These are phyloP conservation scores for Aspergillus oerlinghausenensis DNA, from an alignment of 2,329 filamentous ascomycete species.

Conservation along the genomic window DNA sequence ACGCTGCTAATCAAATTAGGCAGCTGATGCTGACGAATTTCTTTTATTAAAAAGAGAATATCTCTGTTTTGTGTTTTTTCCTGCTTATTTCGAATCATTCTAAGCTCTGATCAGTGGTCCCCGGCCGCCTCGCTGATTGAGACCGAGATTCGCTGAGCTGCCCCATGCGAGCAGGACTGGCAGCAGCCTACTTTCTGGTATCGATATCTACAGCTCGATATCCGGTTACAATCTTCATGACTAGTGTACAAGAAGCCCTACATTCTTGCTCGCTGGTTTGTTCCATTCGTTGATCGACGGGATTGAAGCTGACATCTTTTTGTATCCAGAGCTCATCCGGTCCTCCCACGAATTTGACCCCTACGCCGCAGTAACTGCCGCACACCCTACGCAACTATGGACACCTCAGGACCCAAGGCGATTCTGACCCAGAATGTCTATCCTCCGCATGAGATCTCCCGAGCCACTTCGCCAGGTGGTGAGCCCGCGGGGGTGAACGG, in stretches of 20 bases:
- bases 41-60: background rate
- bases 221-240: slow-evolving; percentile 18
- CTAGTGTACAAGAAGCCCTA: slow-evolving; percentile 12
- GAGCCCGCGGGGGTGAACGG: slow-evolving; percentile 47
- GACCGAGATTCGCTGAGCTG: slow-evolving; percentile 5
- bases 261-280: background rate
- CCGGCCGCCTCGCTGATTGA: slow-evolving; percentile 13
- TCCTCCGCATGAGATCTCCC: slow-evolving; percentile 65
- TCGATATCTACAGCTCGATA: slow-evolving; percentile 16
- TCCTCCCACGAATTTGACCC: slow-evolving; percentile 16
- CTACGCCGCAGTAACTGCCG: slow-evolving; percentile 12
- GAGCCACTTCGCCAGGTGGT: slow-evolving; percentile 76
- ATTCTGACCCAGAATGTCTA: slow-evolving; percentile 37
- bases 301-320: slow-evolving; percentile 21
- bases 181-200: slow-evolving; percentile 21
- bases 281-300: background rate
- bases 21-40: slow-evolving; percentile 2
- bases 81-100: background rate
- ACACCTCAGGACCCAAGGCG: slow-evolving; percentile 28
- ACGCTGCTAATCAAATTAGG: slow-evolving; percentile 6
- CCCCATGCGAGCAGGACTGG: slow-evolving; percentile 25
- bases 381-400: slow-evolving; percentile 28
- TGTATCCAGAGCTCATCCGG: slow-evolving; percentile 23
- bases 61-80: background rate
- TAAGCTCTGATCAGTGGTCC: slow-evolving; percentile 5